A percentile compares a stretch with the other conserved stretches of the same genome.
These are phyloP conservation scores for Hortiboletus campestris DNA, from an alignment of 768 basidiomycete species.

Conservation along the genomic window DNA sequence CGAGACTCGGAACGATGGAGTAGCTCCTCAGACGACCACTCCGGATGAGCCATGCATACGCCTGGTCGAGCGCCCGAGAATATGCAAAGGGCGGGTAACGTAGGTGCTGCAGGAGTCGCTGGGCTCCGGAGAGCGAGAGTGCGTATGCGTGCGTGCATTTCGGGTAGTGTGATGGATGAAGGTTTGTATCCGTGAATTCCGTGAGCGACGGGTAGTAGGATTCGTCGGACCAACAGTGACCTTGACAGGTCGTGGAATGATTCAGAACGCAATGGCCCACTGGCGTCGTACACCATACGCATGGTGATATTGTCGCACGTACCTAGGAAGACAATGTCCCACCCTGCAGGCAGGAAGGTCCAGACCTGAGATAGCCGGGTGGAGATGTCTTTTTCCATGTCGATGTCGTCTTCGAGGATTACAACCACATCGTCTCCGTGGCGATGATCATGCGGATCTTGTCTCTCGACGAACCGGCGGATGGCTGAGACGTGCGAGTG, in stretches of 20 bases:
- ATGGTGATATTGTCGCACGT: constrained; percentile 9
- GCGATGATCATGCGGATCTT: constrained; percentile 4
- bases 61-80: constrained; percentile 75
- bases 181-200: constrained; percentile 16
- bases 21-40: constrained; percentile 55
- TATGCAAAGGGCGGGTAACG: constrained; percentile 68
- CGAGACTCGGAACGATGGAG: constrained; percentile 65
- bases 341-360: constrained; percentile 52
- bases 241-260: constrained; percentile 33
- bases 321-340: constrained; percentile 79
- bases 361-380: constrained; percentile 44
- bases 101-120: constrained; percentile 57
- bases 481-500: constrained; percentile 61
- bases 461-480: constrained; percentile 39
- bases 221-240: constrained; percentile 82
- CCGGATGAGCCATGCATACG: constrained; percentile 63
- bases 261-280: not conserved
- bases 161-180: constrained; percentile 60
- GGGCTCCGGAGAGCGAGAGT: constrained; percentile 57
- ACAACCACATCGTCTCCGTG: constrained; percentile 40
- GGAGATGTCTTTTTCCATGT: constrained; percentile 66
- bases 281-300: not conserved
- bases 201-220: constrained; percentile 41
- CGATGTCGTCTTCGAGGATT: constrained; percentile 77
- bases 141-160: constrained; percentile 77